phyloP scores from a whole-genome alignment of 129 eudicot genomes.

The Chrysanthemum makinoi region DNA sequence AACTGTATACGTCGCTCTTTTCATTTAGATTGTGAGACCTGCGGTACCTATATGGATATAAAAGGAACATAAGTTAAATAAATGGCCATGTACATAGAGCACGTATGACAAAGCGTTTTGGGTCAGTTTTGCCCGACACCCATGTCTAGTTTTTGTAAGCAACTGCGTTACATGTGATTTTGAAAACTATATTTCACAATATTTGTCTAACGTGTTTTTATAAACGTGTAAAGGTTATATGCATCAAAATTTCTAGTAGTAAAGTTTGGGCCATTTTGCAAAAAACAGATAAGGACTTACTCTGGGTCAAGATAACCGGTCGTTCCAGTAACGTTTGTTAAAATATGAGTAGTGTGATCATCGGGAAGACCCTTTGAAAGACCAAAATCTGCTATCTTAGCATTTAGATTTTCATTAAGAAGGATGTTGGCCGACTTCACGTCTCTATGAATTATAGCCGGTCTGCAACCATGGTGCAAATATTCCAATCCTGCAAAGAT shows the following conservation, averaged over 20 bases:
- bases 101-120: too few species aligned
- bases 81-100: too few species aligned
- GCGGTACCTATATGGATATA: constrained; percentile 30
- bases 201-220: too few species aligned
- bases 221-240: neutral
- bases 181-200: too few species aligned
- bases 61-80: neutral
- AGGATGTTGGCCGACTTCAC: constrained; percentile 46
- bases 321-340: constrained; percentile 34
- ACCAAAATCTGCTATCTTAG: constrained; percentile 49
- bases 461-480: constrained; percentile 43
- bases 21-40: constrained; percentile 35
- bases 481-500: constrained; percentile 41
- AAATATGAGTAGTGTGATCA: constrained; percentile 27
- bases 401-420: constrained; percentile 29
- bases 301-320: constrained; percentile 47
- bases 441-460: constrained; percentile 46
- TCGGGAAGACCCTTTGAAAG: constrained; percentile 33
- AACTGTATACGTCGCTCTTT: constrained; percentile 48
- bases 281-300: constrained; percentile 20
- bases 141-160: too few species aligned
- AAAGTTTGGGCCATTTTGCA: neutral
- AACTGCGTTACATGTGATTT: too few species aligned
- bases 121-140: too few species aligned
- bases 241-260: neutral